Evolutionary conservation across 2,329 filamentous ascomycete species (phyloP).

Genomic region (Colletotrichum sansevieriae): DNA sequence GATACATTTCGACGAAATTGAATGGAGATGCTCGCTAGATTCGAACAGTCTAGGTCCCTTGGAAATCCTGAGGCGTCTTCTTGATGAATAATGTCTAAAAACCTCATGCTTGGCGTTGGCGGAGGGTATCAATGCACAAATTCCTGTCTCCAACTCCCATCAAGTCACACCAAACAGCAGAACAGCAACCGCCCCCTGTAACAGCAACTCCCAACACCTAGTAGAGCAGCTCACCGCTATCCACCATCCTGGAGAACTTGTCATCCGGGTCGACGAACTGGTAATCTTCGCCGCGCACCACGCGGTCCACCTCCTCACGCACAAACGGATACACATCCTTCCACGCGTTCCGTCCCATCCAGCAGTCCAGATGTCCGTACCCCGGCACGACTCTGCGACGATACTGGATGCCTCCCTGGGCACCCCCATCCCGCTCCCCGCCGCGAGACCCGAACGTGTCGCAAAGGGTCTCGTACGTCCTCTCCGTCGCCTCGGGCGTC

Average conservation of each 20-base stretch:
- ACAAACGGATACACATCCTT: conserved; percentile 71
- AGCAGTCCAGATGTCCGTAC: conserved; percentile 73
- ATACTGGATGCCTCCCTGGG: conserved; percentile 58
- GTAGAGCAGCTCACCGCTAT: conserved; percentile 55
- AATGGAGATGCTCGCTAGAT: too few relatives aligned
- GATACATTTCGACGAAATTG: too few relatives aligned
- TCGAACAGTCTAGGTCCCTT: too few relatives aligned
- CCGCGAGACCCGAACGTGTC: conserved; percentile 61
- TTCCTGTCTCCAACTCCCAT: too few relatives aligned
- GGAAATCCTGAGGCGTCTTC: too few relatives aligned
- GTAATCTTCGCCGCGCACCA: conserved; percentile 58
- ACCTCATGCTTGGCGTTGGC: too few relatives aligned
- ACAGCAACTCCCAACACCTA: conserved; percentile 33
- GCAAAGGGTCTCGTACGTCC: conserved; percentile 65
- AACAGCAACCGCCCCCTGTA: too few relatives aligned
- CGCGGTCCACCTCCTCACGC: conserved; percentile 66
- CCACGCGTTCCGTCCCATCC: conserved; percentile 72
- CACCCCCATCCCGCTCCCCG: conserved; percentile 33
- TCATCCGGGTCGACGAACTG: conserved; percentile 59
- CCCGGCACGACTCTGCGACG: conserved; percentile 65
- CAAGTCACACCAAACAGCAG: too few relatives aligned
- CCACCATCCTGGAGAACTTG: conserved; percentile 56
- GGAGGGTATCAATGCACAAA: too few relatives aligned
- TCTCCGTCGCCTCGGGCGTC: conserved; percentile 65
- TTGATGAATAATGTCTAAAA: too few relatives aligned